Base-by-base conservation (phyloP, 2,329 filamentous ascomycete species). In the Alternaria novae-zelandiae region DNA sequence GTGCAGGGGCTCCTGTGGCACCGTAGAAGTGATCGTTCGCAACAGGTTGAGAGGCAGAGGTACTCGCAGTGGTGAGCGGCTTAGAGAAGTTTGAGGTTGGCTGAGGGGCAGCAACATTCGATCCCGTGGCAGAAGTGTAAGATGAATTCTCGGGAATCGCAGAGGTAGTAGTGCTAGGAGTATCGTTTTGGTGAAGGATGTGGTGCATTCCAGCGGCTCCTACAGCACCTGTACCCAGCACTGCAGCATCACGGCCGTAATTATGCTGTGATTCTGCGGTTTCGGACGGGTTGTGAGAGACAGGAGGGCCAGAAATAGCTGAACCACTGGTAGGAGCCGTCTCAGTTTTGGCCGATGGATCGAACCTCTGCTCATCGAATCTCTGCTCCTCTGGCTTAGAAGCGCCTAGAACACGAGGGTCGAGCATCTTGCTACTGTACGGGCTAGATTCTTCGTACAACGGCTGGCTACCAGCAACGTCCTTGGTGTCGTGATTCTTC, bases 361-460 rank as follows among this genome's bases (percentile, higher is more conserved):
- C 71, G 23, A 70, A 72, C 17, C 59, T 66, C 53, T 76, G 73
- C 36, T 72, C 64, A 32, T 51, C 49, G 28, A 51, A 72, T 32
- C 59, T 66, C 46, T 75, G 73, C 32, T 72, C 64, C 4, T 70
- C 53, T 7, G 69, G 51, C 11, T 55, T 64, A 13, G 65, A 51
- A 20, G 69, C 60, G 8, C 71, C 65, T 21, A 69, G 53, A 7
- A 75, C 72, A 4, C 76, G 75, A 51, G 75, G 74, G 26, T 78
- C 75, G 20, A 78, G 61, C 20, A 65, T 49, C 11, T 69, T 72
- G 9, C 73, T 68, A 46, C 68, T 74, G 47, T 76, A 76, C 0
- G 74, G 74, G 51, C 65, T 76, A 10, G 65, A 57, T 6, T 72
- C 70, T 20, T 64, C 59, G 6, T 69, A 67, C 4, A 71, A 59